phyloP scores from a whole-genome alignment of 2,329 filamentous ascomycete species.

The Cordyceps fumosorosea region DNA sequence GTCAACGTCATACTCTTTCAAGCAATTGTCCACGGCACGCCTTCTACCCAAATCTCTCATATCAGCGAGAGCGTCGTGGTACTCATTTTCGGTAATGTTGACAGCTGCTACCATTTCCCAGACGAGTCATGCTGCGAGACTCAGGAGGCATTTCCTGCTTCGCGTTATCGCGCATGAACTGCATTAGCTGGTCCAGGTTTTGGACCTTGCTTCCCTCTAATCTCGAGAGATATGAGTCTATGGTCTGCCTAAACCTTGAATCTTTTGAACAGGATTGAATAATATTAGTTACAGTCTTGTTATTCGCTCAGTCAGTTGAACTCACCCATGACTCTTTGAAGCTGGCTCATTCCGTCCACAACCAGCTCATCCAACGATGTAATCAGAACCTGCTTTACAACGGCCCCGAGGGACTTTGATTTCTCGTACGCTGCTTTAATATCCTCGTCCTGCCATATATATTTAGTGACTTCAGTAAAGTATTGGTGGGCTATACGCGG shows the following conservation, averaged over 20 bases:
- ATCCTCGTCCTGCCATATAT: not conserved
- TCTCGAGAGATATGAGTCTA: not conserved
- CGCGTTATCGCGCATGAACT: not conserved
- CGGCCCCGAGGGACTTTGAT: not conserved
- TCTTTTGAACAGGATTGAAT: not conserved
- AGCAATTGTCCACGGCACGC: not conserved
- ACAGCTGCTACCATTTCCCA: not conserved
- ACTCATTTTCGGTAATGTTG: not conserved
- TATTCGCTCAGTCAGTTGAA: not conserved
- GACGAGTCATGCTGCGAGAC: not conserved
- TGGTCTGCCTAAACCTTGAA: not conserved
- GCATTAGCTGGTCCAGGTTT: not conserved
- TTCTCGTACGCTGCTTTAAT: not conserved
- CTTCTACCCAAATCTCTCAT: slow-evolving; percentile 2
- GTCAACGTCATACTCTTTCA: not conserved
- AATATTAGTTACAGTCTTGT: not conserved
- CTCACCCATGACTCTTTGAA: not conserved
- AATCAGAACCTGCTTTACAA: not conserved
- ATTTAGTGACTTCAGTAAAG: not conserved
- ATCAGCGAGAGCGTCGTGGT: not conserved
- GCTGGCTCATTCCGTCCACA: not conserved
- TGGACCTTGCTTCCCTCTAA: not conserved
- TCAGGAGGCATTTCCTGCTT: slow-evolving; percentile 1
- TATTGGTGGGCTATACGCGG: not conserved
- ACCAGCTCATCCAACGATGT: not conserved